Percentiles rank a stretch among this genome's conserved stretches.
Evolutionary conservation across 768 basidiomycete species (phyloP).

Genomic region (Mycena indigotica): DNA sequence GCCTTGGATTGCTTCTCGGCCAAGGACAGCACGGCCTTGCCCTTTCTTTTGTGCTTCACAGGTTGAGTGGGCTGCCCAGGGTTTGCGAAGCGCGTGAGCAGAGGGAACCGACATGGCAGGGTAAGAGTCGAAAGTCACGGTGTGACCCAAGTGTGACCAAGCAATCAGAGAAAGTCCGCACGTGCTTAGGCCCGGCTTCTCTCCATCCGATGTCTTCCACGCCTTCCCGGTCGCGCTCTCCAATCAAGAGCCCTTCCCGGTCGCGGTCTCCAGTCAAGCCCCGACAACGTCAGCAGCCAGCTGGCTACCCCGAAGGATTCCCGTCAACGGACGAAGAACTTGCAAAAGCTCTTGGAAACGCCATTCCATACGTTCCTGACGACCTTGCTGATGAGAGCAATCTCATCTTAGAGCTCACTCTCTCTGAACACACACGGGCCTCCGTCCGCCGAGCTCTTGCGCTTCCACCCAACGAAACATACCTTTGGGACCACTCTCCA

Average conservation of each 20-base stretch:
- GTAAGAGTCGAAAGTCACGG: background rate
- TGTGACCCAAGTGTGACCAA: background rate
- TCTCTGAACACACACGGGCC: too few species aligned
- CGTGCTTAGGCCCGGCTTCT: background rate
- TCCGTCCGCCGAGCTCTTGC: too few species aligned
- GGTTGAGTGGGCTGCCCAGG: background rate
- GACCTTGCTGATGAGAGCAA: background rate
- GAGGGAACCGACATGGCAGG: background rate
- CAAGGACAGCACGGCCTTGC: too few species aligned
- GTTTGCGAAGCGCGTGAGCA: background rate
- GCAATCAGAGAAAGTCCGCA: background rate
- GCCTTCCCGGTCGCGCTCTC: background rate
- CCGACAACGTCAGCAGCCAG: background rate
- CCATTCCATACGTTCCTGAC: background rate
- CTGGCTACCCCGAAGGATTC: background rate
- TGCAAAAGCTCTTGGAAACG: background rate
- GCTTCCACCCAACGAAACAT: too few species aligned
- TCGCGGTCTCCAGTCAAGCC: background rate
- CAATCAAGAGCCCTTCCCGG: background rate
- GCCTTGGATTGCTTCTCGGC: background rate
- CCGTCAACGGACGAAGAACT: background rate
- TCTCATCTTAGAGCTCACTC: background rate
- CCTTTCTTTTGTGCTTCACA: background rate
- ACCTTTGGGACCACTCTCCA: too few species aligned
- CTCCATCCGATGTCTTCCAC: background rate